Percentiles rank a stretch among this genome's conserved stretches.
These are phyloP conservation scores for Eremothecium cymbalariae DNA, from an alignment of 1,139 yeast genomes.

Conservation along the genomic window DNA sequence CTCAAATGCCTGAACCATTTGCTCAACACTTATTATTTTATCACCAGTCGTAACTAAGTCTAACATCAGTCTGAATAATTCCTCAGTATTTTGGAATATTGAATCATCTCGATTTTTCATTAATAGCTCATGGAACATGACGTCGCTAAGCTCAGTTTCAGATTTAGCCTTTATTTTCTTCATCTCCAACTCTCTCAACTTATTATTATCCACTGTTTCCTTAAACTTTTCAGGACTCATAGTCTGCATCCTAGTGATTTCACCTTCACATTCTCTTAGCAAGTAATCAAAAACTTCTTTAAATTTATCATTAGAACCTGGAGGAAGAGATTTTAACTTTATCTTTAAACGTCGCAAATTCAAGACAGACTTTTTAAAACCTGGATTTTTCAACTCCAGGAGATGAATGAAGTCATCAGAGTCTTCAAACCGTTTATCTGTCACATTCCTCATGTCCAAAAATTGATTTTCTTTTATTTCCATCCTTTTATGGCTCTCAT, in stretches of 20 bases:
- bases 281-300: conserved; percentile 19
- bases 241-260: conserved; percentile 17
- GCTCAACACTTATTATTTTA: conserved; percentile 17
- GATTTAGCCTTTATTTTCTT: not conserved
- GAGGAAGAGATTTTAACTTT: conserved; percentile 8
- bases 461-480: too few species aligned
- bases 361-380: conserved; percentile 19
- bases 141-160: not conserved
- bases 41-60: conserved; percentile 13
- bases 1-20: conserved; percentile 25
- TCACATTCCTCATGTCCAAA: too few species aligned
- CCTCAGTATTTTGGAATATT: conserved; percentile 16
- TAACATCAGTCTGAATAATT: conserved; percentile 12
- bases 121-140: not conserved
- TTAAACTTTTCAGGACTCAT: conserved; percentile 13
- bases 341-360: conserved; percentile 15
- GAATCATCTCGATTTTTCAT: not conserved
- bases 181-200: conserved; percentile 6
- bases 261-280: conserved; percentile 20
- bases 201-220: conserved; percentile 1
- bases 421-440: too few species aligned
- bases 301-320: conserved; percentile 10
- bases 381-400: conserved; percentile 18
- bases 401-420: too few species aligned
- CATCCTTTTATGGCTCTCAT: too few species aligned